Evolutionary conservation across 805 yeast genomes (phyloP).

Genomic region (Barnettozyma botsteinii): DNA sequence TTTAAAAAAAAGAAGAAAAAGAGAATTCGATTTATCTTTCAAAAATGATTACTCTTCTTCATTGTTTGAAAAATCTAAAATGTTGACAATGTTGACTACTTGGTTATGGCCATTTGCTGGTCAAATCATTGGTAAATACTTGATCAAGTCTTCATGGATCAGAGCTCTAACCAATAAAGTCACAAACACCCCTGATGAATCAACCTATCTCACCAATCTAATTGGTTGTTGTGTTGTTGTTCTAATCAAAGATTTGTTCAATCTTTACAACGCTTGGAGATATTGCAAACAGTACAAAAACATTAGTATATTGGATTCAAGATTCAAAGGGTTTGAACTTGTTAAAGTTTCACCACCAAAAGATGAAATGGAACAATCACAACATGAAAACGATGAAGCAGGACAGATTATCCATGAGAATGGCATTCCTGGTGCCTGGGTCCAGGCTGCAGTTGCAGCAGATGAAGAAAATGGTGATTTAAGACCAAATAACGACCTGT

Average conservation of each 20-base stretch:
- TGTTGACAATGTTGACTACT: conserved; percentile 16
- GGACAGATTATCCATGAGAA: not conserved
- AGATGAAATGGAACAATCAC: not conserved
- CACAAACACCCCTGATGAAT: conserved; percentile 34
- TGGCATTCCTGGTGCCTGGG: not conserved
- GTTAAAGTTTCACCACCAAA: not conserved
- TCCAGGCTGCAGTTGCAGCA: not conserved
- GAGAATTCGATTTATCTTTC: conserved; percentile 27
- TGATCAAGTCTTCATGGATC: conserved; percentile 22
- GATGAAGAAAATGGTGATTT: not conserved
- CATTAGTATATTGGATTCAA: conserved; percentile 15
- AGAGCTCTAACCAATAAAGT: conserved; percentile 17
- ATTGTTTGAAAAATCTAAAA: conserved; percentile 17
- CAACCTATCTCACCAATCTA: conserved; percentile 29
- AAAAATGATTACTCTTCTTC: conserved; percentile 26
- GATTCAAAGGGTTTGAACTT: conserved; percentile 9
- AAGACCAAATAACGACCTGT: too few relatives aligned
- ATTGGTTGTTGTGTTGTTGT: conserved; percentile 29
- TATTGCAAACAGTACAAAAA: conserved; percentile 26
- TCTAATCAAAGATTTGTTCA: conserved; percentile 28
- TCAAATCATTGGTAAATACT: conserved; percentile 19
- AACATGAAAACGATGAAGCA: not conserved
- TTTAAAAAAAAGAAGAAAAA: conserved; percentile 9
- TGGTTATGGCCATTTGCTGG: conserved; percentile 28
- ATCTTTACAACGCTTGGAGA: conserved; percentile 29